Evolutionary conservation across 148 eudicot species (phyloP), one percentile per base, ranked within the genome.

Genomic region (Spergularia bocconei): DNA sequence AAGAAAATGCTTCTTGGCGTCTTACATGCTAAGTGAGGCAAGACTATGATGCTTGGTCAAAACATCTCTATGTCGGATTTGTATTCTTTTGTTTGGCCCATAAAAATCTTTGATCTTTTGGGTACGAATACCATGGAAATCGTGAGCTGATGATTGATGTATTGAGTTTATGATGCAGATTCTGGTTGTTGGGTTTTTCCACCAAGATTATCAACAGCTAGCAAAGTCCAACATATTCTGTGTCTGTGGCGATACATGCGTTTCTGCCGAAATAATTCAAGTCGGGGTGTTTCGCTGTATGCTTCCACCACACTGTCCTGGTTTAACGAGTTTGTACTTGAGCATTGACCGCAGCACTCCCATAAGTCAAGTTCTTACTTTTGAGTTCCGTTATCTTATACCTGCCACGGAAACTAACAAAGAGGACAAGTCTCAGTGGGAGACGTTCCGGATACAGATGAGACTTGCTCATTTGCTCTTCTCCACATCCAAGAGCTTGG

Each of bases 401-500:
- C 39, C 38, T 74, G 72, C 51, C 50, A 83, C 23, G 69, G 21
- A 57, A 50, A 25, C 69, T 74, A 67, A 73, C 20, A 63, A 65
- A 3, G 87, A 84, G 39, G 86, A 86, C 50, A 77, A 82, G 71
- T 69, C 75, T 16, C 79, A 77, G 68, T 87, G 87, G 93, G 87
- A 95, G 74, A 83, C 79, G 78, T 89, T 86, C 78, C 82, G 71
- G 62, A 79, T 92, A 74, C 90, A 90, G 80, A 88, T 85, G 80
- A 89, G 99, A 74, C 96, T 95, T 63, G 86, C 92, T 72, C 90
- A 72, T 81, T 82, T 95, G 84, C 91, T 95, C 20, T 95, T 92
- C 78, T 89, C 96, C 79, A 84, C 92, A 66, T 89, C 97, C 63
- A 92, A 85, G 84, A 81, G 79, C 82, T 81, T 92, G 67, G 84